Evolutionary conservation across 441 rosid species (phyloP).

Genomic region (Biscutella auriculata): DNA sequence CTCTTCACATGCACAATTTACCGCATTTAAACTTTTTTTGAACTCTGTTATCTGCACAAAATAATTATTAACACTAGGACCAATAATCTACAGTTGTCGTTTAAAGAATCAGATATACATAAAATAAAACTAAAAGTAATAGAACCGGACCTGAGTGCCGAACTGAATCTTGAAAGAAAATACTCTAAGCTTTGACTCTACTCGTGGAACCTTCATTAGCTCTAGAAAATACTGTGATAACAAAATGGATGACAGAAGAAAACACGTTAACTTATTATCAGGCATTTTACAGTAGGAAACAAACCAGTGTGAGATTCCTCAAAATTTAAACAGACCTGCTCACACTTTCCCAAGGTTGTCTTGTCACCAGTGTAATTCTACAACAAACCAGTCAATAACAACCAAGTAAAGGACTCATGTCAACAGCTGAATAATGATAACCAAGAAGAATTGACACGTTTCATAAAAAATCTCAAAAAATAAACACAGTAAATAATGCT

Average conservation of each 20-base stretch:
- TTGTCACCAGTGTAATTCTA: conserved; percentile 80
- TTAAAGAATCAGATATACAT: no score
- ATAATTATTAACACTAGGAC: not conserved
- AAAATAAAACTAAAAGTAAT: conserved; percentile 1
- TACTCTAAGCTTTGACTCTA: conserved; percentile 85
- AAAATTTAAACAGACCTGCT: conserved; percentile 53
- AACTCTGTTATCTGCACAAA: conserved; percentile 62
- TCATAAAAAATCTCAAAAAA: not conserved
- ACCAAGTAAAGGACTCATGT: conserved; percentile 13
- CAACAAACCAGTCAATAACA: conserved; percentile 20
- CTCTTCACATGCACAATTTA: conserved; percentile 89
- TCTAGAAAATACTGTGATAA: conserved; percentile 68
- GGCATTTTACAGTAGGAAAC: not conserved
- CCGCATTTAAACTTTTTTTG: conserved; percentile 68
- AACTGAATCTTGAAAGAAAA: conserved; percentile 91
- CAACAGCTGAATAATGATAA: not conserved
- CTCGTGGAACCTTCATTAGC: conserved; percentile 81
- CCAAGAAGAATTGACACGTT: conserved; percentile 3
- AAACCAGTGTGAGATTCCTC: not conserved
- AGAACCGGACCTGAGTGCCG: conserved; percentile 76
- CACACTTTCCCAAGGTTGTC: conserved; percentile 86
- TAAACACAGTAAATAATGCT: not conserved
- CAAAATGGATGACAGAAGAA: conserved; percentile 1
- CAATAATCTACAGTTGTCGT: not conserved
- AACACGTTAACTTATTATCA: not conserved